A percentile compares a stretch with the other conserved stretches of the same genome.
Evolutionary conservation across 169 alveolate genomes (phyloP).

Genomic region (Plasmodium ovale): DNA sequence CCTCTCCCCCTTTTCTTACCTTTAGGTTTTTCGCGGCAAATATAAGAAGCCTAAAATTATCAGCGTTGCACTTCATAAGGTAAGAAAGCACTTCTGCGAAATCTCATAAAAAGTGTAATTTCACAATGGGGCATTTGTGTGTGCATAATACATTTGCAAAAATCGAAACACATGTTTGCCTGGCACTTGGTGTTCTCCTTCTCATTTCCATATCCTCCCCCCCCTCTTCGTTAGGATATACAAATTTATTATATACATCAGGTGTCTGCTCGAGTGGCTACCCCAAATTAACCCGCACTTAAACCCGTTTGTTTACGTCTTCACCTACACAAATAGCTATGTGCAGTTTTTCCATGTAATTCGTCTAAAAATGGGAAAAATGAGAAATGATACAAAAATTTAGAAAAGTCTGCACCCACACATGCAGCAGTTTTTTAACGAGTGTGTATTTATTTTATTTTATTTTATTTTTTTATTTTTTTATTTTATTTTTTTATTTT

Average conservation of each 20-base stretch:
- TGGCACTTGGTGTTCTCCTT: no score
- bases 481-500: background rate
- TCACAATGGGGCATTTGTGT: background rate
- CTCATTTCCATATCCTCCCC: no score
- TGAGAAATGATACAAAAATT: conserved; percentile 1
- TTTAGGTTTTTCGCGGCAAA: conserved; percentile 16
- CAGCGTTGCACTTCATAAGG: conserved; percentile 63
- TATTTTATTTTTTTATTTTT: background rate
- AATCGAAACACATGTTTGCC: background rate
- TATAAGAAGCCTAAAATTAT: conserved; percentile 1
- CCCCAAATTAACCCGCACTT: conserved; percentile 89
- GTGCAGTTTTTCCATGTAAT: conserved; percentile 79
- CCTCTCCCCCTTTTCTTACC: background rate
- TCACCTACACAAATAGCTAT: conserved; percentile 84
- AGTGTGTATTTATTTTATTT: background rate
- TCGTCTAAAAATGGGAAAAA: conserved; percentile 12
- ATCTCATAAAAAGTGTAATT: no score
- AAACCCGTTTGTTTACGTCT: conserved; percentile 84
- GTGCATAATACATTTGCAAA: background rate
- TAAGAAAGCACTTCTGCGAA: no score
- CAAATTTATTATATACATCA: conserved; percentile 82
- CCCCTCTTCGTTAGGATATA: conserved; percentile 77
- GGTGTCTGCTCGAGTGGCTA: conserved; percentile 87
- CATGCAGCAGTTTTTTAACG: background rate
- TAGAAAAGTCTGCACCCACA: background rate